phyloP scores from a whole-genome alignment of 192 early-diverging fungal species.

The Coemansia sp. region DNA sequence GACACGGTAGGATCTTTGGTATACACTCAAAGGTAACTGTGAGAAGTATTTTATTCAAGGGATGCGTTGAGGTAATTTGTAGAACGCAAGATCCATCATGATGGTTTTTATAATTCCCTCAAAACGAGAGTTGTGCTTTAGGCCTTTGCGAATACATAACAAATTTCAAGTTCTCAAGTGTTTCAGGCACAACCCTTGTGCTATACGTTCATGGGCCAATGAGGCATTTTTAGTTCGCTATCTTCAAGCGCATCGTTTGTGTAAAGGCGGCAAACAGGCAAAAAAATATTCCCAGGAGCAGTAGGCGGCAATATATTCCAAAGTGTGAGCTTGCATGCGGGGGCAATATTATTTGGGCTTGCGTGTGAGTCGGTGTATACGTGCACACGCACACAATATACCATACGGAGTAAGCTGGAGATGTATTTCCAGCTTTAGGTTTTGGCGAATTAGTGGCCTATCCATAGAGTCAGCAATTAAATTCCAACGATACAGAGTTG shows the following conservation, averaged over 20 bases:
- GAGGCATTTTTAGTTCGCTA: background rate
- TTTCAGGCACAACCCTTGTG: background rate
- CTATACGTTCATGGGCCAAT: background rate
- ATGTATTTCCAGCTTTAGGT: no score
- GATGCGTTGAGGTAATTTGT: background rate
- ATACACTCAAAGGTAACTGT: no score
- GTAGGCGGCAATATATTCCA: background rate
- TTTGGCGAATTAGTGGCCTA: no score
- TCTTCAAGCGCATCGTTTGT: background rate
- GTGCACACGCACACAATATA: background rate
- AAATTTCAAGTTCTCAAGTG: background rate
- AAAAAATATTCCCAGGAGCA: constrained; percentile 1
- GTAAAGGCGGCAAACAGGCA: background rate
- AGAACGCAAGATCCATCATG: background rate
- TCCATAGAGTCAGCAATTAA: background rate
- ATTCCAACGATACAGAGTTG: background rate
- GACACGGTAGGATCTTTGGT: background rate
- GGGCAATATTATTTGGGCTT: background rate
- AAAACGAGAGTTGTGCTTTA: background rate
- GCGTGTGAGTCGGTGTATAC: background rate
- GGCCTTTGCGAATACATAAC: background rate
- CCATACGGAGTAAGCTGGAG: background rate
- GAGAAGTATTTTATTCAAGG: background rate
- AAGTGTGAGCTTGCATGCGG: background rate
- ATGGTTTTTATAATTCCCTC: background rate